Evolutionary conservation across 1,139 yeast genomes (phyloP).

Genomic region (Blastobotrys indianensis): DNA sequence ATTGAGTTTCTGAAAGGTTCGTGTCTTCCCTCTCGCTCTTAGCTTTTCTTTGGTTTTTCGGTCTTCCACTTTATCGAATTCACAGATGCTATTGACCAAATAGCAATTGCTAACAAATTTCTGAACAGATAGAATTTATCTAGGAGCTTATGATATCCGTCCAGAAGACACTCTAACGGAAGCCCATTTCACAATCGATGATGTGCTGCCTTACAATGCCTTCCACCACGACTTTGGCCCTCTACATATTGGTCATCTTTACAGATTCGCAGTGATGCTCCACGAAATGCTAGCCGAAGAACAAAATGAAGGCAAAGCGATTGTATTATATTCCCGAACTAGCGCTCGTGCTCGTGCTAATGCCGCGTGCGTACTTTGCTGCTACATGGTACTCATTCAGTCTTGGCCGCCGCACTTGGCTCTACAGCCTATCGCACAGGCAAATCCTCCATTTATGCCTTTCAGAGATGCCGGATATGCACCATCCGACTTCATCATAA

Average conservation of each 20-base stretch:
- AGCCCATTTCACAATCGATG: slow-evolving; percentile 89
- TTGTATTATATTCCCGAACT: slow-evolving; percentile 81
- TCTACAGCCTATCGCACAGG: slow-evolving; percentile 86
- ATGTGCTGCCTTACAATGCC: slow-evolving; percentile 82
- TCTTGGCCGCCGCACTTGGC: slow-evolving; percentile 99
- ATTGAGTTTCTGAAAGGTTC: slow-evolving; percentile 37
- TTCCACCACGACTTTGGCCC: slow-evolving; percentile 97
- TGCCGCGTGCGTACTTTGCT: slow-evolving; percentile 88
- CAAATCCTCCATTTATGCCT: slow-evolving; percentile 89
- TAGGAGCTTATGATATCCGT: slow-evolving; percentile 78
- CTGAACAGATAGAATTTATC: slow-evolving; percentile 64
- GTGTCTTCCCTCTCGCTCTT: slow-evolving; percentile 7
- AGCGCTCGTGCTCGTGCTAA: slow-evolving; percentile 81
- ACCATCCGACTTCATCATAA: slow-evolving; percentile 85
- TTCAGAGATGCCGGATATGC: slow-evolving; percentile 97
- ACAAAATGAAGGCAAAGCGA: slow-evolving; percentile 77
- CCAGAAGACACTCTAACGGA: slow-evolving; percentile 73
- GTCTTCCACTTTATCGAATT: too few relatives aligned
- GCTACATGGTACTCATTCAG: slow-evolving; percentile 92
- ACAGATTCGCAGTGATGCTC: slow-evolving; percentile 88
- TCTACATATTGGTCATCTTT: slow-evolving; percentile 82
- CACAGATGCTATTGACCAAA: too few relatives aligned
- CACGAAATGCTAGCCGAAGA: slow-evolving; percentile 88
- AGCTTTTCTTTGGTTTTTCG: too few relatives aligned
- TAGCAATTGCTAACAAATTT: neutral